These are phyloP conservation scores for Septoria petroselini DNA, from an alignment of 2,329 filamentous ascomycete species.

Conservation along the genomic window DNA sequence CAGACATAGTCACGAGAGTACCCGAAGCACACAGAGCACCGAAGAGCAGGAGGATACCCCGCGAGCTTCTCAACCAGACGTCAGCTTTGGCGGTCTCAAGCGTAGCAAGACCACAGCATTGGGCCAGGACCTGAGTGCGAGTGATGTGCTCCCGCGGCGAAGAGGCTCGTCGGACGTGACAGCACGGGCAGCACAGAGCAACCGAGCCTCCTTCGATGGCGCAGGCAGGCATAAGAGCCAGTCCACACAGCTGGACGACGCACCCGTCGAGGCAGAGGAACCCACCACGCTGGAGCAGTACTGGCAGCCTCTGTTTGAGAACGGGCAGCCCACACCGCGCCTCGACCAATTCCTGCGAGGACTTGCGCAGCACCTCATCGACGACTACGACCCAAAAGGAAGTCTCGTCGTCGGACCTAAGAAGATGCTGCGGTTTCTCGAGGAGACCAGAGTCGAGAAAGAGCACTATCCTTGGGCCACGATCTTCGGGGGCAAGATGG, in stretches of 20 bases:
- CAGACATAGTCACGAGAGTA: constrained; percentile 24
- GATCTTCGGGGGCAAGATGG: constrained; percentile 47
- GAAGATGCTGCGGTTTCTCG: constrained; percentile 73
- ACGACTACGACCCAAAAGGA: constrained; percentile 64
- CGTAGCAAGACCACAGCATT: constrained; percentile 21
- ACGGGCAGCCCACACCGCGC: constrained; percentile 63
- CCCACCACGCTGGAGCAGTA: constrained; percentile 64
- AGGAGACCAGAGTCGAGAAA: constrained; percentile 58
- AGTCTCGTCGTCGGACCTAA: constrained; percentile 70
- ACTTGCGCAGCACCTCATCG: constrained; percentile 69
- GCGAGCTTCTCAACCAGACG: constrained; percentile 21
- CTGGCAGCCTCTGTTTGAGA: constrained; percentile 74
- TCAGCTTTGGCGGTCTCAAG: constrained; percentile 13
- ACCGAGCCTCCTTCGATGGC: constrained; percentile 9
- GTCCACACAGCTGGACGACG: constrained; percentile 15
- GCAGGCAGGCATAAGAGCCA: not conserved
- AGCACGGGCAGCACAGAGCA: constrained; percentile 8
- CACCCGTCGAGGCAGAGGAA: constrained; percentile 39
- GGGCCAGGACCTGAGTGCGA: constrained; percentile 12
- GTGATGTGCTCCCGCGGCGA: constrained; percentile 9
- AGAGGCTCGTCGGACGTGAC: constrained; percentile 19
- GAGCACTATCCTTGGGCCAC: constrained; percentile 65
- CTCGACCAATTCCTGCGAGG: constrained; percentile 70
- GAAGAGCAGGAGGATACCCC: constrained; percentile 25
- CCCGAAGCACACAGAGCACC: constrained; percentile 22